Percentiles rank a stretch among this genome's conserved stretches.
These are phyloP conservation scores for Ophiocordyceps camponoti-rufipedis DNA, from an alignment of 2,329 filamentous ascomycete genomes.

Conservation along the genomic window DNA sequence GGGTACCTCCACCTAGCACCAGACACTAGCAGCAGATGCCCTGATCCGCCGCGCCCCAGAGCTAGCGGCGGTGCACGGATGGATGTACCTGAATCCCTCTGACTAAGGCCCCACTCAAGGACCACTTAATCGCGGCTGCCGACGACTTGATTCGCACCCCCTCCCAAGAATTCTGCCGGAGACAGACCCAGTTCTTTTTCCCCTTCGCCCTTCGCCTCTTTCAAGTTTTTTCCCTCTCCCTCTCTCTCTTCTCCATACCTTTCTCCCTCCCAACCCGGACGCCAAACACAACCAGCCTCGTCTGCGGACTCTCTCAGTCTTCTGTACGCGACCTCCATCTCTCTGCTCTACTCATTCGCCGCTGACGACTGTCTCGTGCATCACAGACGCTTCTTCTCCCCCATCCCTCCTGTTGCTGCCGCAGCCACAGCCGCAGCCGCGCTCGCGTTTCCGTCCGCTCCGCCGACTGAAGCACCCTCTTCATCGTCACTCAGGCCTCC, in stretches of 20 bases:
- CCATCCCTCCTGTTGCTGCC: background rate
- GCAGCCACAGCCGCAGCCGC: constrained; percentile 1
- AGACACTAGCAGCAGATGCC: background rate
- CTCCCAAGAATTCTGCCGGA: background rate
- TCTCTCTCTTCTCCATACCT: background rate
- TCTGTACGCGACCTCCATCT: background rate
- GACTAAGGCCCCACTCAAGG: background rate
- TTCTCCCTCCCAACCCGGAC: background rate
- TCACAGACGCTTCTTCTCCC: constrained; percentile 5
- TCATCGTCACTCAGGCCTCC: background rate
- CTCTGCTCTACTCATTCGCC: background rate
- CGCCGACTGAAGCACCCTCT: background rate
- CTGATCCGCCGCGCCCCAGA: background rate
- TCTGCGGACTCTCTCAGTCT: background rate
- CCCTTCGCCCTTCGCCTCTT: background rate
- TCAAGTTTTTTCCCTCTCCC: background rate
- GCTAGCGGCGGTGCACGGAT: too few relatives aligned
- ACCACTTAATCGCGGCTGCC: background rate
- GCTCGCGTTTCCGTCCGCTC: background rate
- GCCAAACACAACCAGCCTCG: background rate
- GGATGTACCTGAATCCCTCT: background rate
- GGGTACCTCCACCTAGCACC: too few relatives aligned
- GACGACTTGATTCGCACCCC: background rate
- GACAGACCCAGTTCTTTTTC: background rate
- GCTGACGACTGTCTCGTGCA: constrained; percentile 4